Base-by-base conservation (phyloP, 1,284 basidiomycete genomes). In the Cutaneotrichosporon sp. region DNA sequence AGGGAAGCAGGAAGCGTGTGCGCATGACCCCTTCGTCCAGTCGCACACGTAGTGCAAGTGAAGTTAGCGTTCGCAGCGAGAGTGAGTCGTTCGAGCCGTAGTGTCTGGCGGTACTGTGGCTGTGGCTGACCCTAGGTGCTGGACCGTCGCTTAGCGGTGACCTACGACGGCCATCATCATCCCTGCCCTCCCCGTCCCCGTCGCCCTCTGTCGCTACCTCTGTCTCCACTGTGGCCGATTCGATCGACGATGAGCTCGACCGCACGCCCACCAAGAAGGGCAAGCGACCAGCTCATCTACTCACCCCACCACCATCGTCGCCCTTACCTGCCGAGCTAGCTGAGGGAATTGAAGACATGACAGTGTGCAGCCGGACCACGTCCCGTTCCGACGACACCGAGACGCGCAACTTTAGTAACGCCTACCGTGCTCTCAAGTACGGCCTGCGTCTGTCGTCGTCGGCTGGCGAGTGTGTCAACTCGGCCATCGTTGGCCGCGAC, bases 351-450 rank as follows among this genome's bases (percentile, higher is more conserved):
- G 49, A 57, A 31, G 45, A 35, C 17, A 49, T 59, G 31, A 43
- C 41, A 11, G 44, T 57, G 5, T 27, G 19, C 29, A 37, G 35
- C 25, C 26, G 26, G n/a, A 39, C 46, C 22, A 20, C 48, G 8
- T 33, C 43, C 8, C 38, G 10, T n/a, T 22, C 25, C 32, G 46
- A 48, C 22, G 52, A 43, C 14, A 42, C 38, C 12, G 38, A 25
- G 24, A 37, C 43, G 24, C 41, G 32, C 9, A 20, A 35, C 8
- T 45, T 42, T 24, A 10, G 43, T n/a, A 71, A 71, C 54, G 60
- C 69, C 5, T 75, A 74, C 60, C 70, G 69, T 39, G 62, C 64
- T 12, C 61, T 75, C 49, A 75, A 74, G 57, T 57, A 67, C 5
- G 61, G 57, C 11, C 59, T 75, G 3, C 65, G 70, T 11, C 62